Evolutionary conservation across 108 stramenopile species (phyloP), one percentile per base, ranked within the genome.

Genomic region (Cyclotella sp.): DNA sequence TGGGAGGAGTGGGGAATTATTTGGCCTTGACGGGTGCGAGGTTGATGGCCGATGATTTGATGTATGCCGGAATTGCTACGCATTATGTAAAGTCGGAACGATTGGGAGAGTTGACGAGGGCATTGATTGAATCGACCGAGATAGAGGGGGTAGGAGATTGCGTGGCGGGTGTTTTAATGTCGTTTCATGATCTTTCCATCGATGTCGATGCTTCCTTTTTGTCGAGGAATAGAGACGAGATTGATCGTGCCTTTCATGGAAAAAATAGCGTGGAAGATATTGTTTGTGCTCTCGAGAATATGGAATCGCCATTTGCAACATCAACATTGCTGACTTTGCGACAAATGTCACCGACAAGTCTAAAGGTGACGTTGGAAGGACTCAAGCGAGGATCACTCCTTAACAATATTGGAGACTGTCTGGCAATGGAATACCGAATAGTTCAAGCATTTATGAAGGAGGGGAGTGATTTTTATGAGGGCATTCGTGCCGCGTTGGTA

Each of bases 401-500:
- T 6, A 39, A 64, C 15, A 68, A 59, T 29, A 70, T 96, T 42
- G 90, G 63, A 0, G 91, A 95, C 55, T 82, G 74, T 24, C 73
- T 96, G 58, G 70, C 81, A 70, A 93, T 94, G 92, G 98, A 97
- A 74, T 96, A 86, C 69, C 80, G 95, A 68, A 87, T 97, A 73
- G 79, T 79, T 14, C 86, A 87, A 65, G 84, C 83, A 9, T 91
- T 85, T 57, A 79, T 90, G 75, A 78, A 64, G 67, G 68, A 69
- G 27, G 82, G 72, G 0, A 73, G 73, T 28, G 99, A 99, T 73
- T 99, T 99, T 84, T 94, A 90, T 71, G 97, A 98, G 74, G 99
- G 99, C 7, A 92, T 99, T n/a, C 89, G 98, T 24, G 92, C 98
- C 26, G 84, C 91, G n/a, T 81, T 99, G 46, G 90, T 99, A 10